These are phyloP conservation scores for Fusarium brevicatenulatum DNA, from an alignment of 2,329 filamentous ascomycete species.

Conservation along the genomic window DNA sequence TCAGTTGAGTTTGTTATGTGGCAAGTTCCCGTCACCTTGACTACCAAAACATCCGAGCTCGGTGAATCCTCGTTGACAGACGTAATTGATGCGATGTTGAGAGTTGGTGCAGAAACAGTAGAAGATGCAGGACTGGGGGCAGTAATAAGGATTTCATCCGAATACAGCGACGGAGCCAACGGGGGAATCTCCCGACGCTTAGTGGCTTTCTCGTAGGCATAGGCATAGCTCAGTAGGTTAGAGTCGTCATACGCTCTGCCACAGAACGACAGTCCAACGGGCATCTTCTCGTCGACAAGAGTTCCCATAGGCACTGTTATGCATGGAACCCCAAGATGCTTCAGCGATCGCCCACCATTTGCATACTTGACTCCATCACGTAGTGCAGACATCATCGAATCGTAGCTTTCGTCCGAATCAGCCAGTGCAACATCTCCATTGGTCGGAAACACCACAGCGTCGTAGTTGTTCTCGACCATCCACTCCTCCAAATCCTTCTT, in stretches of 20 bases:
- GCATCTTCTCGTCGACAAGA: constrained; percentile 58
- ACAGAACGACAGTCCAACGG: constrained; percentile 63
- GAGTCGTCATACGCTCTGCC: constrained; percentile 59
- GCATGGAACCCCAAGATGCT: constrained; percentile 65
- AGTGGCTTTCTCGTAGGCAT: constrained; percentile 26
- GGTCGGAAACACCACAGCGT: constrained; percentile 47
- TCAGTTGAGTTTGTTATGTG: accelerated
- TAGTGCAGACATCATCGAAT: constrained; percentile 26
- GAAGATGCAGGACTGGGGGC: accelerated
- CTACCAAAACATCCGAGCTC: not conserved
- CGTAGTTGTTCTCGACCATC: not conserved
- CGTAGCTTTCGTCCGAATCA: constrained; percentile 54
- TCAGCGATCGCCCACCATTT: constrained; percentile 63
- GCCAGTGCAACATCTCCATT: constrained; percentile 61
- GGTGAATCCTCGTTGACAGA: accelerated
- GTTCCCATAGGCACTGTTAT: constrained; percentile 64
- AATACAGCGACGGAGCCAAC: not conserved
- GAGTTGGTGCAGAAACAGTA: accelerated
- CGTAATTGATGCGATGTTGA: not conserved
- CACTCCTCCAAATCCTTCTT: not conserved
- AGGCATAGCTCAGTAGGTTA: constrained; percentile 40
- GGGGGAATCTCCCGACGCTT: not conserved
- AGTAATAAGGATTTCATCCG: not conserved
- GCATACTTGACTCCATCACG: constrained; percentile 62
- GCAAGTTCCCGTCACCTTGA: not conserved